A percentile compares a stretch with the other conserved stretches of the same genome.
Conservation (phyloP, 148 eudicot genomes). For the Arctostaphylos glauca region DNA sequence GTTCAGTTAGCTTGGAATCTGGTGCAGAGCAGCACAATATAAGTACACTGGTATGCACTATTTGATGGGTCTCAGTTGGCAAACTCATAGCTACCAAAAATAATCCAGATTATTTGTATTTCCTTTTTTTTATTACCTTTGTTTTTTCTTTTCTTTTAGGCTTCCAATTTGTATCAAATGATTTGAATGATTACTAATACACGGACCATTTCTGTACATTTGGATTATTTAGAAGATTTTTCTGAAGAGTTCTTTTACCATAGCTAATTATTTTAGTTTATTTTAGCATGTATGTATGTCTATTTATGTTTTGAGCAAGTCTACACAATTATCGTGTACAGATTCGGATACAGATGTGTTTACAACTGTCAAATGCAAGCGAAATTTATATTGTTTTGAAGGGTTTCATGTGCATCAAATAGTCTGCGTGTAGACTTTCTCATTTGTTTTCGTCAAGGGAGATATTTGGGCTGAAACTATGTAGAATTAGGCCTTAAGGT, state of each 20-base stretch:
- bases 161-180: slow-evolving; percentile 1
- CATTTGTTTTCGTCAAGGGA: not conserved
- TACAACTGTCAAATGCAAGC: no score
- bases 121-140: not conserved
- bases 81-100: not conserved
- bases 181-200: not conserved
- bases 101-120: not conserved
- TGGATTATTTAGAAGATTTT: not conserved
- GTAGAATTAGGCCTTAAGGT: no score
- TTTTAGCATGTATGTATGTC: not conserved
- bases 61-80: not conserved
- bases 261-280: not conserved
- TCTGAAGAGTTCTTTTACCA: not conserved
- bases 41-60: slow-evolving; percentile 8
- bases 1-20: not conserved
- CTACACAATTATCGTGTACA: no score
- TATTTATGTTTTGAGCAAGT: no score
- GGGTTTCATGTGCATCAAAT: no score
- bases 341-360: no score
- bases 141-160: not conserved
- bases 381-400: no score
- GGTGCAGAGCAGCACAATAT: not conserved
- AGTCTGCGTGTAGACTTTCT: no score
- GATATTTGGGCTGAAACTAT: not conserved
- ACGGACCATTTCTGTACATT: not conserved